Evolutionary conservation across 495 filamentous ascomycete genomes (phyloP), one percentile per base, ranked within the genome.

Genomic region (Tetracladium setigerum): DNA sequence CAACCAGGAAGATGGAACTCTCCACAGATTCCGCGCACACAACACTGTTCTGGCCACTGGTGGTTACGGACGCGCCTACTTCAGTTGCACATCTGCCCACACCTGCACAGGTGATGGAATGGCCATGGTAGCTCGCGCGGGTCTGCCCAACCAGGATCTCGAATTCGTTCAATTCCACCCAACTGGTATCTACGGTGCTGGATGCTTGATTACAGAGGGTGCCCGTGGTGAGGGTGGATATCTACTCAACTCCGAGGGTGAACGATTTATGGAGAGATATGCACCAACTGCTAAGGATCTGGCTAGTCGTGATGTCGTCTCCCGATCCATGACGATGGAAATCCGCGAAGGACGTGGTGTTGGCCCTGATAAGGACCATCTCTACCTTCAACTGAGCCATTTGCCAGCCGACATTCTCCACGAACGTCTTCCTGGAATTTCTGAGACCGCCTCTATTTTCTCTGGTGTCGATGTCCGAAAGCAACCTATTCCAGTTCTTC

Each of bases 151-250:
- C 76, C 92, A 98, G 73, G 92, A 98, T 78, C 77, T 98, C 60
- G 92, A 98, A 69, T 98, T 98, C 71, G 92, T 98, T 55, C 92
- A 98, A 73, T 98, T 98, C 81, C 92, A 98, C 69, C 92, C 92
- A 18, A 95, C 92, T 44, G 92, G 92, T 72, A 98, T 98, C 71
- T 98, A 98, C 69, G 92, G 92, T 66, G 92, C 92, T 54, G 92
- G 92, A 55, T 95, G 91, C 69, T 70, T 98, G 76, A 98, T 98
- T 63, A 98, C 92, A 34, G 91, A 98, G 72, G 92, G 92, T 56
- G 88, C 92, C 57, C 87, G 92, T 74, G 92, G 92, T 69, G 92
- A 98, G 76, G 92, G 92, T 74, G 92, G 92, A 63, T 95, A 95
- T 68, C 79, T 98, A 27, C 79, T 96, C 44, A 98, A 98, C 76